These are phyloP conservation scores for Alternaria rosae DNA, from an alignment of 2,329 filamentous ascomycete species.

Conservation along the genomic window DNA sequence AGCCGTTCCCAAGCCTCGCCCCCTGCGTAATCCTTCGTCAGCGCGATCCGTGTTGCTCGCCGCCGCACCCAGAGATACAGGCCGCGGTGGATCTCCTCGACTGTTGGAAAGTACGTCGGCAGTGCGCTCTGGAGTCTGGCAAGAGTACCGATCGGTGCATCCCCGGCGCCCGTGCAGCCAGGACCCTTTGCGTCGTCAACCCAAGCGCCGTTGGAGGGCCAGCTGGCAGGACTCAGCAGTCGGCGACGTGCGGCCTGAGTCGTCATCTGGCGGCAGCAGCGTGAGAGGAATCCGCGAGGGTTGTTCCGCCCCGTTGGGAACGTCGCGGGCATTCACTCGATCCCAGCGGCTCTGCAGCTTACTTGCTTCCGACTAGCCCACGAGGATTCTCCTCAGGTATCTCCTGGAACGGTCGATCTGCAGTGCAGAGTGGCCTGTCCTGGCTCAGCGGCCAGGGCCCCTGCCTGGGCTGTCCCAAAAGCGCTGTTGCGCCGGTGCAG, in stretches of 20 bases:
- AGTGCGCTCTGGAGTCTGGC: conserved; percentile 6
- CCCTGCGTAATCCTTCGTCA: conserved; percentile 38
- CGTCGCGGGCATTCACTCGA: conserved; percentile 11
- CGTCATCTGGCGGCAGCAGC: conserved; percentile 18
- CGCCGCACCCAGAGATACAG: conserved; percentile 16
- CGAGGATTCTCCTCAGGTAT: conserved; percentile 28
- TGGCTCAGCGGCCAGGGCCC: conserved; percentile 37
- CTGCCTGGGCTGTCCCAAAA: conserved; percentile 44
- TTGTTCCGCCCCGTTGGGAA: conserved; percentile 30
- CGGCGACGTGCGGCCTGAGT: conserved; percentile 14
- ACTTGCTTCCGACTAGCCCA: conserved; percentile 35
- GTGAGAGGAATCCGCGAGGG: conserved; percentile 18
- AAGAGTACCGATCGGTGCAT: conserved; percentile 39
- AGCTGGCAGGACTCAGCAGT: conserved; percentile 16
- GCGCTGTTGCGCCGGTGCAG: conserved; percentile 48
- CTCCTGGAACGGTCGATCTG: conserved; percentile 49
- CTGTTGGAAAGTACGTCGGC: conserved; percentile 2
- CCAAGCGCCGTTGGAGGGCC: neutral
- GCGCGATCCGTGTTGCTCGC: conserved; percentile 32
- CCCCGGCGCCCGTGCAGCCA: conserved; percentile 21
- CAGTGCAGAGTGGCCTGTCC: conserved; percentile 52
- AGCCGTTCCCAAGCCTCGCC: conserved; percentile 24
- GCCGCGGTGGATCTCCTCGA: conserved; percentile 9
- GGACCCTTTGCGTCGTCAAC: conserved; percentile 10
- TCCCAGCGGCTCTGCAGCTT: conserved; percentile 23